Conservation (phyloP, 192 early-diverging fungal species). For the Mycoemilia scoparia region DNA sequence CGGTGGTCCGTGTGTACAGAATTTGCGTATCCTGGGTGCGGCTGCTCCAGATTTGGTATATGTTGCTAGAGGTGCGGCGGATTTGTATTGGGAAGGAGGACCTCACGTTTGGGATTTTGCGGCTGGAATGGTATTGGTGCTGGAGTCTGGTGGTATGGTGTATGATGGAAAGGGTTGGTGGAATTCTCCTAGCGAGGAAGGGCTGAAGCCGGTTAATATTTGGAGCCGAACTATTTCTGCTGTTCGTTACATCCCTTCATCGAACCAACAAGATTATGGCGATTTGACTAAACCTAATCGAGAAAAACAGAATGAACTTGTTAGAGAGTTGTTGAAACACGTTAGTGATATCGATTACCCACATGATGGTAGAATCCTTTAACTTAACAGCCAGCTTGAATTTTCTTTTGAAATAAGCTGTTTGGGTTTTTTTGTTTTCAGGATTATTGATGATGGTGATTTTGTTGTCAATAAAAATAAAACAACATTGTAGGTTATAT, state of each 20-base stretch:
- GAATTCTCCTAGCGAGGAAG: slow-evolving; percentile 7
- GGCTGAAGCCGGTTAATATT: slow-evolving; percentile 11
- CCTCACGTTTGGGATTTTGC: slow-evolving; percentile 67
- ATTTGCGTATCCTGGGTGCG: slow-evolving; percentile 57
- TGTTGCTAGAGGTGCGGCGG: slow-evolving; percentile 63
- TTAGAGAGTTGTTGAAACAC: slow-evolving; percentile 34
- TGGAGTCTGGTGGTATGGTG: slow-evolving; percentile 68
- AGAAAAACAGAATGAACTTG: slow-evolving; percentile 32
- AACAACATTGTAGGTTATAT: too few relatives aligned
- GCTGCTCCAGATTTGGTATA: slow-evolving; percentile 61
- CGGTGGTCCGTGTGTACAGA: slow-evolving; percentile 37
- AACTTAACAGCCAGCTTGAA: too few relatives aligned
- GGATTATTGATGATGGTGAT: too few relatives aligned
- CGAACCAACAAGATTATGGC: too few relatives aligned
- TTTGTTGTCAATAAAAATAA: too few relatives aligned
- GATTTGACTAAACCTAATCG: slow-evolving; percentile 13
- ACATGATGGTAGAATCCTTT: slow-evolving; percentile 15
- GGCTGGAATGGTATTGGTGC: slow-evolving; percentile 66
- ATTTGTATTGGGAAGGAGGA: slow-evolving; percentile 88
- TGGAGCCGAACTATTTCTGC: slow-evolving; percentile 19
- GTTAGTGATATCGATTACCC: slow-evolving; percentile 36
- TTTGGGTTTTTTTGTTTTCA: too few relatives aligned
- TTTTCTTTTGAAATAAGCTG: too few relatives aligned
- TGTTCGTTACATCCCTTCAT: slow-evolving; percentile 13
- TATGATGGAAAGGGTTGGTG: slow-evolving; percentile 36